These are phyloP conservation scores for Leccinum aurantiacum DNA, from an alignment of 768 basidiomycete genomes.

Conservation along the genomic window DNA sequence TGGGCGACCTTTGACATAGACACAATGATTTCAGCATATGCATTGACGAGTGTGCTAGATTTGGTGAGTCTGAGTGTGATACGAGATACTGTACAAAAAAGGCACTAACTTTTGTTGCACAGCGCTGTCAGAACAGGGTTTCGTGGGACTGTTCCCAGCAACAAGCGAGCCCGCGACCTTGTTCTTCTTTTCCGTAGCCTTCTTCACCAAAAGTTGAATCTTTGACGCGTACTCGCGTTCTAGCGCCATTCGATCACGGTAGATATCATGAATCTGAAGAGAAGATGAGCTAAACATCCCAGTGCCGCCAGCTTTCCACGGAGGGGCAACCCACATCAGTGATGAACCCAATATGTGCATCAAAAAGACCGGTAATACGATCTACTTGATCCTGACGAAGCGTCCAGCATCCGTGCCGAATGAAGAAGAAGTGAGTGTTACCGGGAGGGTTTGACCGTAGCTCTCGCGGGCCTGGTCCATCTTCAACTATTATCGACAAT, in stretches of 20 bases:
- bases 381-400: conserved; percentile 68
- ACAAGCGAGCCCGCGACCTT: conserved; percentile 55
- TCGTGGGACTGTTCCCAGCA: conserved; percentile 68
- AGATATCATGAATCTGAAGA: conserved; percentile 68
- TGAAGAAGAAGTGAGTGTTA: conserved; percentile 29
- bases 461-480: conserved; percentile 26
- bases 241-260: conserved; percentile 60
- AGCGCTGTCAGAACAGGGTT: conserved; percentile 52
- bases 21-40: conserved; percentile 64
- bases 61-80: conserved; percentile 7
- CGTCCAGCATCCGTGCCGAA: conserved; percentile 8
- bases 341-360: conserved; percentile 64
- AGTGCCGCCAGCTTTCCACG: neutral
- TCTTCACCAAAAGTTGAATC: conserved; percentile 63
- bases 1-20: conserved; percentile 61
- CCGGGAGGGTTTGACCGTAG: conserved; percentile 57
- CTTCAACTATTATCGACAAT: neutral
- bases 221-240: conserved; percentile 81
- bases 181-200: conserved; percentile 68
- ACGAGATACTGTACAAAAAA: neutral
- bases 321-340: conserved; percentile 50
- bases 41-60: conserved; percentile 67
- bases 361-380: conserved; percentile 53
- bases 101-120: conserved; percentile 54
- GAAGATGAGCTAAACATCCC: conserved; percentile 2